Evolutionary conservation across 164 flowering plant species (phyloP).

Genomic region (Santalum album): DNA sequence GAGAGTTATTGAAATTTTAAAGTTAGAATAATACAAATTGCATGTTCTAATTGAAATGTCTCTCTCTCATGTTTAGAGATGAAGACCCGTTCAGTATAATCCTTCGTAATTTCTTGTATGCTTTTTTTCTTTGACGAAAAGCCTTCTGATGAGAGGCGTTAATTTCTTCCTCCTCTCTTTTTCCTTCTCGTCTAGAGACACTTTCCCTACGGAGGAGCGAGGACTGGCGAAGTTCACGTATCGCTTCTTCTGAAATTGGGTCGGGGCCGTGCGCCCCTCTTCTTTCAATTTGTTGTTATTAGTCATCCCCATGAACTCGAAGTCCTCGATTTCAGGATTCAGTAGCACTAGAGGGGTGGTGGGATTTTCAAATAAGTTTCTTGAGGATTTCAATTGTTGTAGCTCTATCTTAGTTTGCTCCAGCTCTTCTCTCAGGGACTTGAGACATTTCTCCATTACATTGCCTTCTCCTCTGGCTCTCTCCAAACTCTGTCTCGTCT

Average conservation of each 20-base stretch:
- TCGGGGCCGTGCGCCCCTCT: neutral
- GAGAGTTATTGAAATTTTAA: no score
- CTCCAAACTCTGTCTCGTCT: slow-evolving; percentile 33
- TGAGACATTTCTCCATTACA: slow-evolving; percentile 17
- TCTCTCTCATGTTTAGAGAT: no score
- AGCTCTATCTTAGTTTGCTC: slow-evolving; percentile 35
- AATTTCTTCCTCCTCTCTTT: slow-evolving; percentile 34
- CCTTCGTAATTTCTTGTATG: no score
- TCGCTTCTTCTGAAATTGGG: slow-evolving; percentile 16
- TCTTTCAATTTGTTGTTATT: neutral
- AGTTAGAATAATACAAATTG: no score
- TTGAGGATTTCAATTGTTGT: slow-evolving; percentile 13
- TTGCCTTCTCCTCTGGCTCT: slow-evolving; percentile 29
- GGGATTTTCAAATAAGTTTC: slow-evolving; percentile 2
- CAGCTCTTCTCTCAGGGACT: slow-evolving; percentile 30
- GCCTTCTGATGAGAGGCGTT: slow-evolving; percentile 38
- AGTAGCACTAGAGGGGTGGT: neutral
- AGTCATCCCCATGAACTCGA: slow-evolving; percentile 29
- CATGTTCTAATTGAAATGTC: no score
- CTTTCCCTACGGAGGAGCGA: slow-evolving; percentile 27
- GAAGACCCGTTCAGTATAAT: no score
- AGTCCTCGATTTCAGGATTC: slow-evolving; percentile 37
- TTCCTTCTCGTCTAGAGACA: no score
- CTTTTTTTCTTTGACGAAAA: slow-evolving; percentile 45
- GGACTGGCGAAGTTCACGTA: slow-evolving; percentile 56